phyloP scores from a whole-genome alignment of 768 basidiomycete species.

The Termitomyces sp. region DNA sequence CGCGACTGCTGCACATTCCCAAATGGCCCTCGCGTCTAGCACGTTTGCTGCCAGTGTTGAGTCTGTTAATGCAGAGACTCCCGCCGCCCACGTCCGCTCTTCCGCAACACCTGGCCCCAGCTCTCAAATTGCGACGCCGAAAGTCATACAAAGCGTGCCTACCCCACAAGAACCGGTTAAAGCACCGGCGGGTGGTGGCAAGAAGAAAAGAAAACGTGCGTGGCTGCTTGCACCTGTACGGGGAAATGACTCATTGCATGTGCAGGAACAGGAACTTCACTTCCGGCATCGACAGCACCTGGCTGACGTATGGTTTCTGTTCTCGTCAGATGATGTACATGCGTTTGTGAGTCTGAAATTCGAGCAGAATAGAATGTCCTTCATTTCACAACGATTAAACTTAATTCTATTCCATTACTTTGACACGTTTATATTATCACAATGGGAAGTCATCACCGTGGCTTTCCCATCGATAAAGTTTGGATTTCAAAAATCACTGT shows the following conservation, averaged over 20 bases:
- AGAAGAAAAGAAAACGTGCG: conserved; percentile 77
- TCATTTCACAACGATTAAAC: background rate
- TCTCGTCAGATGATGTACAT: background rate
- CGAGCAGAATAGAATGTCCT: background rate
- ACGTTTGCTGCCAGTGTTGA: conserved; percentile 25
- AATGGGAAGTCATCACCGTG: background rate
- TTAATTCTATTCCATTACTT: background rate
- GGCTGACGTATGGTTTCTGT: conserved; percentile 14
- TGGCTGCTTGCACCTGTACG: conserved; percentile 7
- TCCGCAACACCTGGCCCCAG: conserved; percentile 37
- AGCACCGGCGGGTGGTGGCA: conserved; percentile 45
- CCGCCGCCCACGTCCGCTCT: conserved; percentile 27
- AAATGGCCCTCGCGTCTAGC: conserved; percentile 40
- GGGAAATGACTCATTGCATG: conserved; percentile 3
- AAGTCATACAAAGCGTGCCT: conserved; percentile 26
- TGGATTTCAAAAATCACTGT: conserved; percentile 1
- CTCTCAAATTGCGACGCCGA: conserved; percentile 21
- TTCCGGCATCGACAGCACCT: conserved; percentile 26
- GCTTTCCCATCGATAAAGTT: background rate
- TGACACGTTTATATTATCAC: background rate
- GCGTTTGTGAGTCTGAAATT: background rate
- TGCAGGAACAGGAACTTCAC: conserved; percentile 28
- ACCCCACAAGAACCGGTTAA: conserved; percentile 43
- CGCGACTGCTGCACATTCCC: conserved; percentile 68
- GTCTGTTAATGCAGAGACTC: conserved; percentile 23